Evolutionary conservation across 352 stramenopile species (phyloP), one percentile per base, ranked within the genome.

Genomic region (Globisporangium acanthophoron): DNA sequence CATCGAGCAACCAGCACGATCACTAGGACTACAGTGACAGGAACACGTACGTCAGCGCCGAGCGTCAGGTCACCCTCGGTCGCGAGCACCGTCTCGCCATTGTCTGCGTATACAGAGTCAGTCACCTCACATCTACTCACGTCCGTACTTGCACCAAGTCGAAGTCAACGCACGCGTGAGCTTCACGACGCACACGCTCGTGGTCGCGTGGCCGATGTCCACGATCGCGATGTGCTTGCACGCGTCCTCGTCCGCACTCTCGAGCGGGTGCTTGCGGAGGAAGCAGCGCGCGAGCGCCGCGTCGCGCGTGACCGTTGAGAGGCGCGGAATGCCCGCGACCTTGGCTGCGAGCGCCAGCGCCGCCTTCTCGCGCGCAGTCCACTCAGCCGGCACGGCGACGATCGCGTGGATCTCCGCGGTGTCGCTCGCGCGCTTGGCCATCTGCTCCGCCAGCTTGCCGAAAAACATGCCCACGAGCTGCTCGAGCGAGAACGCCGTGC

Each of bases 151-250:
- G 20, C 15, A 21, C 12, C 18, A 40, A 5, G 5, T 18, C 15
- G 13, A 39, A 1, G 13, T 1, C 3, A 52, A 61, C 59, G 62
- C 58, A 70, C 72, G 56, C 21, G 79, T 87, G 24, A 94, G 77
- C 61, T 84, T 84, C 39, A 90, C 83, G 3, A 90, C 66, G 16
- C 83, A 71, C 21, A 90, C 70, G 47, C 75, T 87, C 11, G 88
- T 94, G 50, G 64, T 89, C 27, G 74, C 86, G 64, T 92, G 78
- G 45, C 90, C 90, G 64, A 97, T 87, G 66, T 97, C 90, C 9
- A 97, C 70, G 61, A 97, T 88, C 51, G 85, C 66, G 60, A 97
- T 91, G 61, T 82, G 71, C 63, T 82, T 80, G n/a, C 52, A 27
- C 20, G 54, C 55, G 33, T 64, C 67, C 18, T 68, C 58, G 5